A percentile compares a stretch with the other conserved stretches of the same genome.
Conservation (phyloP, 495 filamentous ascomycete species). For the Aspergillus carlsbadensis region DNA sequence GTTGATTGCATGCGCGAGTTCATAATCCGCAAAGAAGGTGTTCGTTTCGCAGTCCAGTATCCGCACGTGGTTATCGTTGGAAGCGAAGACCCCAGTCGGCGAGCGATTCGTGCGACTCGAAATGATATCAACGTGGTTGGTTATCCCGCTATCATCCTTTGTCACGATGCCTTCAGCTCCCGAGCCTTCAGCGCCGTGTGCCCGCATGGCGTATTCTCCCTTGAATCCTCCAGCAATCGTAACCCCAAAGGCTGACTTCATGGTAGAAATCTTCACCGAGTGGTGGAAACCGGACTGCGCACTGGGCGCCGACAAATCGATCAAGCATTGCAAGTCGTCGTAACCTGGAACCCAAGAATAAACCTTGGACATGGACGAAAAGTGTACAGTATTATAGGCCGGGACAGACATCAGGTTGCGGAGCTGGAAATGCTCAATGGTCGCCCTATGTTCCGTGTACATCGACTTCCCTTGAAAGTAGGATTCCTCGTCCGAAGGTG, state of each 20-base stretch:
- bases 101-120: conserved; percentile 56
- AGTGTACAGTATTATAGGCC: conserved; percentile 74
- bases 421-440: conserved; percentile 82
- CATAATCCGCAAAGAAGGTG: conserved; percentile 58
- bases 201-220: conserved; percentile 76
- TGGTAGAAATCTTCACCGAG: conserved; percentile 63
- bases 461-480: conserved; percentile 73
- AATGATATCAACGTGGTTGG: conserved; percentile 80
- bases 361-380: conserved; percentile 62
- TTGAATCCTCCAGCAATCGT: conserved; percentile 78
- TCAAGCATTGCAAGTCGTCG: conserved; percentile 46
- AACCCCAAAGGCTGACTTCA: conserved; percentile 64
- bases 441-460: conserved; percentile 62
- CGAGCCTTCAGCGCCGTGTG: conserved; percentile 38
- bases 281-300: conserved; percentile 39
- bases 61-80: conserved; percentile 77
- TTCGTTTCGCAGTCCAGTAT: conserved; percentile 71
- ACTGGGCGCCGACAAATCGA: conserved; percentile 59
- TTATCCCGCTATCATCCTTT: conserved; percentile 69
- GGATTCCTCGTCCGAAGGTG: conserved; percentile 29
- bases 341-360: conserved; percentile 42
- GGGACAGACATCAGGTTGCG: conserved; percentile 77
- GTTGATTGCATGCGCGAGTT: conserved; percentile 71
- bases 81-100: conserved; percentile 74
- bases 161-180: conserved; percentile 66